Evolutionary conservation across 2,329 filamentous ascomycete genomes (phyloP).

Genomic region (Coniochaeta sp.): DNA sequence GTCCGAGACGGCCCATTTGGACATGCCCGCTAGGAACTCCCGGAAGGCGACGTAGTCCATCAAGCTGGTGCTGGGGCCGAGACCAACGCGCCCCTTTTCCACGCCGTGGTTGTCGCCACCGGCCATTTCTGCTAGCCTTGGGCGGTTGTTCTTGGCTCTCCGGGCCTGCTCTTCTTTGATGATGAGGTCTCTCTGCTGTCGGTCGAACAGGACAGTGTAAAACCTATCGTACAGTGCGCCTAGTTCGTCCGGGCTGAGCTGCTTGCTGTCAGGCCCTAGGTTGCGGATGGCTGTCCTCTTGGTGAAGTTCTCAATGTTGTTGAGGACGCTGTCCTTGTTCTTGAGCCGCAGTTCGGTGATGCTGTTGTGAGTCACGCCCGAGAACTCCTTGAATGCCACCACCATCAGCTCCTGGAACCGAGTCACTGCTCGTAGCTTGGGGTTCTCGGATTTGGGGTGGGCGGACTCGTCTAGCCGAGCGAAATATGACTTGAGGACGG

Average conservation of each 20-base stretch:
- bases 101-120: constrained; percentile 44
- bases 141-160: constrained; percentile 53
- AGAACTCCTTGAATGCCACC: constrained; percentile 97
- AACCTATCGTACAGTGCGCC: constrained; percentile 91
- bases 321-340: constrained; percentile 89
- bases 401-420: constrained; percentile 98
- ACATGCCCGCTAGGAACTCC: constrained; percentile 83
- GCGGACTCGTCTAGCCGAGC: constrained; percentile 88
- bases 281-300: constrained; percentile 96
- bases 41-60: constrained; percentile 98
- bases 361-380: constrained; percentile 86
- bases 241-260: constrained; percentile 76
- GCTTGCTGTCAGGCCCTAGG: constrained; percentile 90
- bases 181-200: constrained; percentile 73
- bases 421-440: constrained; percentile 88
- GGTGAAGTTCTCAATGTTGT: constrained; percentile 94
- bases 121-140: constrained; percentile 20
- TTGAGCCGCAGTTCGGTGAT: constrained; percentile 84
- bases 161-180: constrained; percentile 69
- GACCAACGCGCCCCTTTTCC: constrained; percentile 79
- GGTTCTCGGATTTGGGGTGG: constrained; percentile 90
- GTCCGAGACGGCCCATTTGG: constrained; percentile 91
- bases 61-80: constrained; percentile 80
- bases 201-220: constrained; percentile 85
- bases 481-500: constrained; percentile 92